A percentile compares a stretch with the other conserved stretches of the same genome.
Conservation (phyloP, 129 eudicot species). For the Flaveria ramosissima region DNA sequence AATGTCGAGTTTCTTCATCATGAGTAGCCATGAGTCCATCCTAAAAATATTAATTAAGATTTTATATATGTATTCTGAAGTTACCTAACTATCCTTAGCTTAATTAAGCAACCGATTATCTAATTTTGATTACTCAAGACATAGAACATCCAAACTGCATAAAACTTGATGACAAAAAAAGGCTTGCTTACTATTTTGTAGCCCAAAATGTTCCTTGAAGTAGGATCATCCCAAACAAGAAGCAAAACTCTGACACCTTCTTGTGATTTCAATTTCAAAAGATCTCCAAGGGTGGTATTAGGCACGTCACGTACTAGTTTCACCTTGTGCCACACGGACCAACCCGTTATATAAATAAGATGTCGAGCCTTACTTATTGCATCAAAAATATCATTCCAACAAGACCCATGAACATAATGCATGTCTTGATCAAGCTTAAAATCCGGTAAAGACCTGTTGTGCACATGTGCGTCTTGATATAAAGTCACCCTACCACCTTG, state of each 20-base stretch:
- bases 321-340: slow-evolving; percentile 98
- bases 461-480: slow-evolving; percentile 97
- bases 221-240: slow-evolving; percentile 99
- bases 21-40: slow-evolving; percentile 97
- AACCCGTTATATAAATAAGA: slow-evolving; percentile 87
- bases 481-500: slow-evolving; percentile 83
- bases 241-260: slow-evolving; percentile 98
- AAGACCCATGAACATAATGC: slow-evolving; percentile 84
- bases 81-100: neutral
- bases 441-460: slow-evolving; percentile 67
- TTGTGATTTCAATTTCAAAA: slow-evolving; percentile 86
- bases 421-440: slow-evolving; percentile 64
- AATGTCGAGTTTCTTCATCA: slow-evolving; percentile 96
- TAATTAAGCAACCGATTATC: slow-evolving; percentile 20
- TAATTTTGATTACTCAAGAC: neutral
- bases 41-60: slow-evolving; percentile 37
- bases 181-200: slow-evolving; percentile 87
- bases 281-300: slow-evolving; percentile 68
- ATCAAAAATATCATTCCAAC: slow-evolving; percentile 90
- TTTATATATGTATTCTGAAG: neutral
- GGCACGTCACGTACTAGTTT: slow-evolving; percentile 61
- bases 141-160: neutral
- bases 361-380: slow-evolving; percentile 87
- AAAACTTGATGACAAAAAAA: neutral
- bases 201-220: slow-evolving; percentile 91